phyloP scores from a whole-genome alignment of 306 rosid species.

The Carpinus viminea region DNA sequence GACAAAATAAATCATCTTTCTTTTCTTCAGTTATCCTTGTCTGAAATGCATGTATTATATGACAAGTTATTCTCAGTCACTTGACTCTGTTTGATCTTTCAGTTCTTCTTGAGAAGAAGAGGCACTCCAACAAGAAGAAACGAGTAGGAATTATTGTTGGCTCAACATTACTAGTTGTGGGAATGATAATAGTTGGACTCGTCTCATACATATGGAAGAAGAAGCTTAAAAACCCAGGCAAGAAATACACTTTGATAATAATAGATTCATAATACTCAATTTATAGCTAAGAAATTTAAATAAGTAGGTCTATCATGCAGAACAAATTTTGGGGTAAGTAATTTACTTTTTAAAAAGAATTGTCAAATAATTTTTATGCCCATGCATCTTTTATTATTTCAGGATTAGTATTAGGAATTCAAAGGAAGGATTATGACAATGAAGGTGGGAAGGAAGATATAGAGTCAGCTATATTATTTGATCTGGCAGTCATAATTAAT shows the following conservation, averaged over 20 bases:
- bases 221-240: background rate
- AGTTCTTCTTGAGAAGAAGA: background rate
- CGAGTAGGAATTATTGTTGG: background rate
- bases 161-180: background rate
- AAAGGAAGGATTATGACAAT: too few species aligned
- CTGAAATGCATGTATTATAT: background rate
- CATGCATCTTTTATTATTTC: too few species aligned
- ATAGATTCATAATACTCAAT: background rate
- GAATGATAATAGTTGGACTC: background rate
- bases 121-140: constrained; percentile 1
- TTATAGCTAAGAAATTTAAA: too few species aligned
- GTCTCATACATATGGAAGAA: background rate
- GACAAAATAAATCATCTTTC: background rate
- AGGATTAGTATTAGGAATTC: too few species aligned
- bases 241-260: background rate
- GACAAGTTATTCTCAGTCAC: background rate
- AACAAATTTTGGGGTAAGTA: too few species aligned
- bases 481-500: too few species aligned
- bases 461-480: too few species aligned
- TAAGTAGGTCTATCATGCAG: too few species aligned
- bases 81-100: background rate
- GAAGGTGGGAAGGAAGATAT: too few species aligned
- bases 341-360: background rate
- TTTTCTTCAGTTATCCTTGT: background rate
- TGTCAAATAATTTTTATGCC: too few species aligned